These are phyloP conservation scores for Cynanchum wilfordii DNA, from an alignment of 257 asterid species.

Conservation along the genomic window DNA sequence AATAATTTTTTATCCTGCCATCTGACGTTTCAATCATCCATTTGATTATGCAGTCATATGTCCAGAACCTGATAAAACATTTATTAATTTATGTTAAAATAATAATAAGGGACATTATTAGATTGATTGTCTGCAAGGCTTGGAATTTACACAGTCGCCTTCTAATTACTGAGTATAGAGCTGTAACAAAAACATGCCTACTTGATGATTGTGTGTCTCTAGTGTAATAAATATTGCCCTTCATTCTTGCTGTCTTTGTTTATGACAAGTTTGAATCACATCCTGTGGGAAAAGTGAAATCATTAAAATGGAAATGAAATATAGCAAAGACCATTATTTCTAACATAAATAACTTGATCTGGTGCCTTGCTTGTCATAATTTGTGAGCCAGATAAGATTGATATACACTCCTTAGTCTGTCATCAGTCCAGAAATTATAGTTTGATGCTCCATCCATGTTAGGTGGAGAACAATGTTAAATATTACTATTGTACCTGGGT, in stretches of 20 bases:
- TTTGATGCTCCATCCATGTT: conserved; percentile 11
- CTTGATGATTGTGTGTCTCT: neutral
- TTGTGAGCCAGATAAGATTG: neutral
- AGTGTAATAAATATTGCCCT: neutral
- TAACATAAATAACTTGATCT: neutral
- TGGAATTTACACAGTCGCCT: neutral
- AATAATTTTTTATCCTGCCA: neutral
- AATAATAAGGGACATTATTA: neutral
- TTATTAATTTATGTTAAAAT: neutral
- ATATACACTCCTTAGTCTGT: neutral
- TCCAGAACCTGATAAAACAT: neutral
- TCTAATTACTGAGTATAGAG: neutral
- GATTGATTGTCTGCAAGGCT: neutral
- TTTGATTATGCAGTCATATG: neutral
- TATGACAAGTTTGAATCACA: neutral
- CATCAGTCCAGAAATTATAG: neutral
- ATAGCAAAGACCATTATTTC: neutral
- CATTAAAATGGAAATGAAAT: neutral
- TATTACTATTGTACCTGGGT: conserved; percentile 65
- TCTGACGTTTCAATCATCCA: neutral
- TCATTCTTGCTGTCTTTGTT: neutral
- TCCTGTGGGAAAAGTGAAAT: neutral
- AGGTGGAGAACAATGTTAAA: conserved; percentile 87
- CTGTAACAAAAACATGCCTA: neutral
- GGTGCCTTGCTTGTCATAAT: neutral